Percentiles rank a stretch among this genome's conserved stretches.
Conservation (phyloP, 2,329 filamentous ascomycete genomes). For the Aureobasidium sp. region DNA sequence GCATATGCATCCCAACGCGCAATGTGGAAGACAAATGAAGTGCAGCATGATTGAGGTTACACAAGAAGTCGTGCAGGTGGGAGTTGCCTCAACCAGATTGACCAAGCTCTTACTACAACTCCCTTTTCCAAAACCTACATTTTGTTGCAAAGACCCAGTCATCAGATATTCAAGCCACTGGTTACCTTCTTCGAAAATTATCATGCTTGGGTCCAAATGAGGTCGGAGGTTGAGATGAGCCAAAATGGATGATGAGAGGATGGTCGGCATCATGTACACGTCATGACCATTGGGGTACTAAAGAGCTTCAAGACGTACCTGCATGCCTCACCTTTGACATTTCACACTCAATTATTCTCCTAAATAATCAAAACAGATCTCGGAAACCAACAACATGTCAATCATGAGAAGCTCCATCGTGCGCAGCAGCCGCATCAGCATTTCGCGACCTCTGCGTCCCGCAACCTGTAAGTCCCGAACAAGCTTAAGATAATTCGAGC, state of each 20-base stretch:
- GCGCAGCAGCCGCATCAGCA: neutral
- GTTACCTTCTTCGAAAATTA: too few species aligned
- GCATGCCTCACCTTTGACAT: neutral
- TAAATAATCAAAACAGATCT: neutral
- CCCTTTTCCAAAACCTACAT: too few species aligned
- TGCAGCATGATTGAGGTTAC: neutral
- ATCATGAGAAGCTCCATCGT: conserved; percentile 9
- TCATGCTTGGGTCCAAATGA: too few species aligned
- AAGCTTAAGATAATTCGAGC: neutral
- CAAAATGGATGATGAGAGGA: neutral
- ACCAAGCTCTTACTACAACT: too few species aligned
- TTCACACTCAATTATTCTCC: neutral
- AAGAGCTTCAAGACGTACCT: neutral
- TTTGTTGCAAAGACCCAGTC: too few species aligned
- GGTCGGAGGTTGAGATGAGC: neutral
- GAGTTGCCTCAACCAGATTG: too few species aligned
- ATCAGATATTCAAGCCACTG: too few species aligned
- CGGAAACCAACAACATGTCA: neutral
- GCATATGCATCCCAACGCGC: neutral
- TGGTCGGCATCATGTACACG: neutral
- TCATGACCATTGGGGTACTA: conserved; percentile 1
- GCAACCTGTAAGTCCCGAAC: neutral
- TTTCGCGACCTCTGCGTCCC: neutral
- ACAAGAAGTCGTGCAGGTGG: too few species aligned
- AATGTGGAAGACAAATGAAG: neutral